Conservation (phyloP, 192 early-diverging fungal genomes). For the Cladochytrium replicatum region DNA sequence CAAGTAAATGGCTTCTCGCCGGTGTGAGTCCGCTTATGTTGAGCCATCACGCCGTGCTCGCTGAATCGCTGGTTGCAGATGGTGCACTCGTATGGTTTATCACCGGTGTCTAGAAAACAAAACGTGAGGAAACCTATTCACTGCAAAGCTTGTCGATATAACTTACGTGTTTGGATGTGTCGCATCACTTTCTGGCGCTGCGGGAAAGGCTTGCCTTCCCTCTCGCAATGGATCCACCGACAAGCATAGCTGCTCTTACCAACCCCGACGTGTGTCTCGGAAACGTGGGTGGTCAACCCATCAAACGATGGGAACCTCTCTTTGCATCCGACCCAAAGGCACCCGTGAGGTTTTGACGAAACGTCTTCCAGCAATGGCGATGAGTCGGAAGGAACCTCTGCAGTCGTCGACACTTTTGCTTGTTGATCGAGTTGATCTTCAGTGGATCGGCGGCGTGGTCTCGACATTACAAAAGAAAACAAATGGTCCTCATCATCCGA, state of each 20-base stretch:
- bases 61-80: constrained; percentile 71
- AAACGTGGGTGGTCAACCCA: constrained; percentile 52
- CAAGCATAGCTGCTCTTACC: constrained; percentile 35
- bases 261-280: constrained; percentile 51
- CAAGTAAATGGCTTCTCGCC: constrained; percentile 43
- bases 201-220: constrained; percentile 25
- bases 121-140: too few relatives aligned
- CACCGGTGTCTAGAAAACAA: constrained; percentile 34
- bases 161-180: constrained; percentile 71
- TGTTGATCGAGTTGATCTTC: too few relatives aligned
- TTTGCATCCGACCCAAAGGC: constrained; percentile 51
- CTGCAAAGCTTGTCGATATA: too few relatives aligned
- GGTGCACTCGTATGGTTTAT: constrained; percentile 70
- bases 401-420: too few relatives aligned
- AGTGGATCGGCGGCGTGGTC: too few relatives aligned
- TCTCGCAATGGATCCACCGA: constrained; percentile 26
- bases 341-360: constrained; percentile 56
- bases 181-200: constrained; percentile 46
- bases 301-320: constrained; percentile 47
- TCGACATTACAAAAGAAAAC: too few relatives aligned
- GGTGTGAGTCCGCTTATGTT: constrained; percentile 33
- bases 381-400: too few relatives aligned
- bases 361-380: too few relatives aligned
- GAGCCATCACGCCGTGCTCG: constrained; percentile 65
- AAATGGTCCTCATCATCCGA: too few relatives aligned